Evolutionary conservation across 2,329 filamentous ascomycete genomes (phyloP).

Genomic region (Zasmidium cellare): DNA sequence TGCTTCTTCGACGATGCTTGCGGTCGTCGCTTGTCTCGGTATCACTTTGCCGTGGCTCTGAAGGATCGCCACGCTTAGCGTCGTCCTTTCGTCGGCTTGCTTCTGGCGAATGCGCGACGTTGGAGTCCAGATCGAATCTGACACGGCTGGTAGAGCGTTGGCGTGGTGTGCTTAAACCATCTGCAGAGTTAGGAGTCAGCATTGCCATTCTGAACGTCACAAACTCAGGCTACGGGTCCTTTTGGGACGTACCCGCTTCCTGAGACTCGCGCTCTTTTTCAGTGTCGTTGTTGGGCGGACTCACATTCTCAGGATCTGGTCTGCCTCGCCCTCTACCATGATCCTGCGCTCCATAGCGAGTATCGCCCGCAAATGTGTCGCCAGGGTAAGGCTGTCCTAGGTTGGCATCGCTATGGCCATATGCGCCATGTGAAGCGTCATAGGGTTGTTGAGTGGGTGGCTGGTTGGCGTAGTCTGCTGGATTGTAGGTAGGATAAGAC

Average conservation of each 20-base stretch:
- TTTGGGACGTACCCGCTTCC: conserved; percentile 27
- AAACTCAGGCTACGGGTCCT: conserved; percentile 12
- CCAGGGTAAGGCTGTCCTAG: conserved; percentile 31
- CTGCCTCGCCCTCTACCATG: conserved; percentile 25
- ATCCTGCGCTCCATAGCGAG: conserved; percentile 28
- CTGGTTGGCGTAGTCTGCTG: conserved; percentile 45
- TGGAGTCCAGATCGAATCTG: conserved; percentile 33
- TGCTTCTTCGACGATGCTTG: conserved; percentile 21
- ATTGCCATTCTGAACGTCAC: background rate
- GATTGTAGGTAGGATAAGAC: conserved; percentile 41
- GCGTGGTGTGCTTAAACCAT: conserved; percentile 31
- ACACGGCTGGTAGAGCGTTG: conserved; percentile 32
- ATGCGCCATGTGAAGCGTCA: conserved; percentile 30
- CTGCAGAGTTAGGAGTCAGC: conserved; percentile 16
- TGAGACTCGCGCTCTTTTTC: conserved; percentile 30
- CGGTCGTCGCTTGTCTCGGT: conserved; percentile 21
- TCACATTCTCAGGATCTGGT: conserved; percentile 48
- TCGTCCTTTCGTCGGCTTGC: conserved; percentile 22
- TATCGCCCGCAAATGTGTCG: conserved; percentile 34
- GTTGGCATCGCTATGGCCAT: conserved; percentile 29
- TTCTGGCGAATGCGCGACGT: conserved; percentile 32
- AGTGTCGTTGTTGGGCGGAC: conserved; percentile 34
- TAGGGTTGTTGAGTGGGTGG: conserved; percentile 29
- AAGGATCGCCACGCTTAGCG: conserved; percentile 22
- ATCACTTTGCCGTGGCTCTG: conserved; percentile 18